Conservation (phyloP, 2,329 filamentous ascomycete genomes). For the Metarhizium brunneum region DNA sequence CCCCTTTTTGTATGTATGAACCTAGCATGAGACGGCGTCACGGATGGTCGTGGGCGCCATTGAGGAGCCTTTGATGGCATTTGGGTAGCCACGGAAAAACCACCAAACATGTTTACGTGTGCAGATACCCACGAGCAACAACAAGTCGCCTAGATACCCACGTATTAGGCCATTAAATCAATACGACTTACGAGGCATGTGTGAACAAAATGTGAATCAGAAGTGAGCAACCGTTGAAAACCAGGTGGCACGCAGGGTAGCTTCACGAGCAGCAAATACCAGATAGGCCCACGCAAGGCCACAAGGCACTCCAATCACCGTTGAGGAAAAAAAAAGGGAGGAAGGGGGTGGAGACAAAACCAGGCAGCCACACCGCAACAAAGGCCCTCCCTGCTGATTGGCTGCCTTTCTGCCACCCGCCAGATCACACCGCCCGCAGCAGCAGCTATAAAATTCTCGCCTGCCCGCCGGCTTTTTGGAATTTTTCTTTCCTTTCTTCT, state of each 20-base stretch:
- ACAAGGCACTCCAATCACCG: background rate
- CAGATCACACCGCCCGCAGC: conserved; percentile 4
- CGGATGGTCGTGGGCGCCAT: background rate
- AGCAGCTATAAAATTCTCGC: conserved; percentile 16
- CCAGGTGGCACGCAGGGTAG: too few relatives aligned
- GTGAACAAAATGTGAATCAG: too few relatives aligned
- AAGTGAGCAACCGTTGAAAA: too few relatives aligned
- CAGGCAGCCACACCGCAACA: background rate
- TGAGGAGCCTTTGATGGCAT: background rate
- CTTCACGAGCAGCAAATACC: too few relatives aligned
- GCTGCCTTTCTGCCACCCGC: conserved; percentile 5
- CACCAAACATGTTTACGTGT: background rate
- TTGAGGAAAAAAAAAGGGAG: too few relatives aligned
- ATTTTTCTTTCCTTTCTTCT: conserved; percentile 23
- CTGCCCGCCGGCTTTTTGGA: conserved; percentile 4
- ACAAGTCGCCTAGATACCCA: background rate
- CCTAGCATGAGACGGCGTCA: conserved; percentile 3
- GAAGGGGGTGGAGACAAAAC: too few relatives aligned
- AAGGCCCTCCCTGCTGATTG: background rate
- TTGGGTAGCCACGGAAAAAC: background rate
- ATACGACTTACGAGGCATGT: too few relatives aligned
- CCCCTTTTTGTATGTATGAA: background rate
- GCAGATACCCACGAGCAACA: background rate
- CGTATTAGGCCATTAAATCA: background rate
- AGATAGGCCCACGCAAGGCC: too few relatives aligned